These are phyloP conservation scores for Silene uniflora DNA, from an alignment of 148 eudicot species.

Conservation along the genomic window DNA sequence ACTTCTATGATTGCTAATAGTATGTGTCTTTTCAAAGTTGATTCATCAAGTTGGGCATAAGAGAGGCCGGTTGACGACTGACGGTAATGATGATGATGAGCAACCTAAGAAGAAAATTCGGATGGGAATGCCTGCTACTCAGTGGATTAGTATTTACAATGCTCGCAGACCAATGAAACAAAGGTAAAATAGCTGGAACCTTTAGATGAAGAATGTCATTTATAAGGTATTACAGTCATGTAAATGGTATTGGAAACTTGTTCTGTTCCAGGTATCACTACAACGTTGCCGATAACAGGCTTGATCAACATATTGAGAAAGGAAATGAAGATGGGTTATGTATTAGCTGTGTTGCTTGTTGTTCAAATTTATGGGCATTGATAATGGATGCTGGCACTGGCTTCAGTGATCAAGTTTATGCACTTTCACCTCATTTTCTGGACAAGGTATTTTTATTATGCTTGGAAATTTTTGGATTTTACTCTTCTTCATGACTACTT, in stretches of 20 bases:
- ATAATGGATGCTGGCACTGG: constrained; percentile 99
- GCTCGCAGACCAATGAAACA: constrained; percentile 96
- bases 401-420: constrained; percentile 71
- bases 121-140: constrained; percentile 93
- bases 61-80: constrained; percentile 71
- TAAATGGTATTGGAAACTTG: constrained; percentile 6
- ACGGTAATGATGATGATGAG: constrained; percentile 68
- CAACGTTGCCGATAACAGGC: constrained; percentile 79
- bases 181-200: constrained; percentile 37
- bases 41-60: constrained; percentile 87
- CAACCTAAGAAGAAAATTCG: constrained; percentile 84
- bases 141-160: constrained; percentile 89
- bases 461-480: background rate
- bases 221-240: background rate
- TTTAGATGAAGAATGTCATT: background rate
- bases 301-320: constrained; percentile 74
- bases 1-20: background rate
- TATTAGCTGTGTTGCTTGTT: constrained; percentile 81
- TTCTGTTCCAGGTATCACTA: constrained; percentile 69
- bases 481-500: no score
- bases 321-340: constrained; percentile 85
- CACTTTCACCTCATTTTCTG: constrained; percentile 73
- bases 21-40: constrained; percentile 39
- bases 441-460: constrained; percentile 53
- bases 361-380: constrained; percentile 77